Conservation (phyloP, 345 rosid species). For the Passiflora organensis region DNA sequence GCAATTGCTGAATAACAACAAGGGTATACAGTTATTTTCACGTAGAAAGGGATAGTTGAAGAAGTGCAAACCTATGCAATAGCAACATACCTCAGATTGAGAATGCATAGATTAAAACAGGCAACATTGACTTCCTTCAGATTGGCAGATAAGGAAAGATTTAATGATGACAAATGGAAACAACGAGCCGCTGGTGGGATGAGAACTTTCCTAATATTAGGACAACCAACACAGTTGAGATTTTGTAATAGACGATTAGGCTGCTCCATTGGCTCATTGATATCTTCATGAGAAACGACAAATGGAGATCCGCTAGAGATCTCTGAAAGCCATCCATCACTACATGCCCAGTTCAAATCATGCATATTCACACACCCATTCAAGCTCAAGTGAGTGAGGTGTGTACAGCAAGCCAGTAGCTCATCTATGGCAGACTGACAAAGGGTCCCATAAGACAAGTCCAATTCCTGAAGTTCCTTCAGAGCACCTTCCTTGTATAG, state of each 20-base stretch:
- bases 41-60: not conserved
- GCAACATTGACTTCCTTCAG: constrained; percentile 83
- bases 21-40: constrained; percentile 7
- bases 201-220: constrained; percentile 76
- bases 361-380: constrained; percentile 93
- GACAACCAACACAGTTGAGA: constrained; percentile 93
- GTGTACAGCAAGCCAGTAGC: constrained; percentile 87
- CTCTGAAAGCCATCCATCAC: constrained; percentile 39
- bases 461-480: constrained; percentile 74
- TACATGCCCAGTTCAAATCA: constrained; percentile 82
- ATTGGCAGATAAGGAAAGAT: constrained; percentile 76
- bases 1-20: constrained; percentile 62
- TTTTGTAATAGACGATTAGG: constrained; percentile 73
- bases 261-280: constrained; percentile 36
- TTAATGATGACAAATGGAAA: constrained; percentile 66
- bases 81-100: constrained; percentile 61
- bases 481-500: constrained; percentile 82
- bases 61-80: not conserved
- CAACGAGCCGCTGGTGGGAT: constrained; percentile 79
- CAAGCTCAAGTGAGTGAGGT: constrained; percentile 89
- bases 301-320: constrained; percentile 24
- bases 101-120: constrained; percentile 66
- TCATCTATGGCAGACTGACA: constrained; percentile 92
- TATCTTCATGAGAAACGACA: constrained; percentile 21
- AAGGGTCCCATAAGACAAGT: constrained; percentile 88